These are phyloP conservation scores for Ustilago shanxiensis DNA, from an alignment of 1,284 basidiomycete species.

Conservation along the genomic window DNA sequence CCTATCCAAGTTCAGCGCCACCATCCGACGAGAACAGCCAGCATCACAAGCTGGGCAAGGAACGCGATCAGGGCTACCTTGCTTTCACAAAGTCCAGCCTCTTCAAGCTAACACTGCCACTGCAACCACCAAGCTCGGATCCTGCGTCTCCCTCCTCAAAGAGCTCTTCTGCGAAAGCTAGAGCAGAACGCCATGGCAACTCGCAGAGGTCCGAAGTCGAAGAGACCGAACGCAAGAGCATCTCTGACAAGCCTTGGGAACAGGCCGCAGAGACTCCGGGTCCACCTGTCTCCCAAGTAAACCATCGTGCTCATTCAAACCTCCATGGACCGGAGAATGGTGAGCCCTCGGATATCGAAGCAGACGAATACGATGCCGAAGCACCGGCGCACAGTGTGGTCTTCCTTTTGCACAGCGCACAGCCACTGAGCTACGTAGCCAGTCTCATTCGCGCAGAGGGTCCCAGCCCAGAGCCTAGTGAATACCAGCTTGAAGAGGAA, in stretches of 20 bases:
- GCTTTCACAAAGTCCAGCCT: conserved; percentile 63
- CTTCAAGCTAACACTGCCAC: conserved; percentile 59
- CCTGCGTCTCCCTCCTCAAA: conserved; percentile 41
- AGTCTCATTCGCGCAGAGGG: conserved; percentile 61
- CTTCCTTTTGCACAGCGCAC: conserved; percentile 59
- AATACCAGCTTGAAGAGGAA: conserved; percentile 27
- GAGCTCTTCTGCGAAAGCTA: conserved; percentile 28
- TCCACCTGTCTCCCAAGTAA: conserved; percentile 45
- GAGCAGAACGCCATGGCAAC: conserved; percentile 18
- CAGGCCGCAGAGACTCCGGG: conserved; percentile 45
- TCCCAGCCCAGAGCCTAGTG: conserved; percentile 51
- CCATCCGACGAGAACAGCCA: conserved; percentile 46
- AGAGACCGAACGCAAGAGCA: conserved; percentile 21
- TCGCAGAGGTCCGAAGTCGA: conserved; percentile 5
- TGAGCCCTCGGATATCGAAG: conserved; percentile 50
- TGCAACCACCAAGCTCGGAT: conserved; percentile 44
- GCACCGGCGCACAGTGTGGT: conserved; percentile 61
- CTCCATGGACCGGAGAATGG: conserved; percentile 52
- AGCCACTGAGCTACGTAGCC: conserved; percentile 62
- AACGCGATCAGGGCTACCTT: conserved; percentile 56
- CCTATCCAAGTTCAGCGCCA: conserved; percentile 45
- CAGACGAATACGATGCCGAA: conserved; percentile 58
- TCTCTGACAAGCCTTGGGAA: conserved; percentile 44
- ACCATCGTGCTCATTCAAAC: conserved; percentile 34
- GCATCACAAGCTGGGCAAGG: conserved; percentile 29